Evolutionary conservation across 2,329 filamentous ascomycete species (phyloP).

Genomic region (Colletotrichum graminicola): DNA sequence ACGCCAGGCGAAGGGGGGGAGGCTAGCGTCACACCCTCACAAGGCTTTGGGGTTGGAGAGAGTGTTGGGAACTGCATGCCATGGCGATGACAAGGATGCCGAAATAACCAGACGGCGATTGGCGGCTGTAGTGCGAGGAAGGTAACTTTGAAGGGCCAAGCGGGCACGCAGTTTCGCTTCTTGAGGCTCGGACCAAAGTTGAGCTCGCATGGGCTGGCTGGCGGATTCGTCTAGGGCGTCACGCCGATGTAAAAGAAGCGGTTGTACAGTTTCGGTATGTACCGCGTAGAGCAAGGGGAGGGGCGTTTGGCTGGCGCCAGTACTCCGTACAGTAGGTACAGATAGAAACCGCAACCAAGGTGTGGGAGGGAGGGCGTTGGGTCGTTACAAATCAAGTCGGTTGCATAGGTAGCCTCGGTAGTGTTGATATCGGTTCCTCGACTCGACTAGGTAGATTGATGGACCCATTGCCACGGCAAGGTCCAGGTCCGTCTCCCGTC

Average conservation of each 20-base stretch:
- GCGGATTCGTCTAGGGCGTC: too few species aligned
- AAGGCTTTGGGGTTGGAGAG: background rate
- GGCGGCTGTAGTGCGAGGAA: background rate
- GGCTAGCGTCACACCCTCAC: slow-evolving; percentile 15
- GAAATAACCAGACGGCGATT: slow-evolving; percentile 1
- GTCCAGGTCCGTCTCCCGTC: background rate
- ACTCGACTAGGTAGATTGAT: background rate
- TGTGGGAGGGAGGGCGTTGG: background rate
- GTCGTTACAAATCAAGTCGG: background rate
- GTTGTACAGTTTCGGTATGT: background rate
- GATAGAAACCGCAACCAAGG: background rate
- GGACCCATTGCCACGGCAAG: background rate
- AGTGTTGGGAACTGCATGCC: background rate
- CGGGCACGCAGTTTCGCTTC: background rate
- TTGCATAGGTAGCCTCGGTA: background rate
- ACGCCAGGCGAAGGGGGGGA: background rate
- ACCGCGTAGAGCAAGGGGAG: background rate
- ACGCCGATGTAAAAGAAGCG: background rate
- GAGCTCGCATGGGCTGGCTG: background rate
- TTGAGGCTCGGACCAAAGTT: background rate
- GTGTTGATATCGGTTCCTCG: background rate
- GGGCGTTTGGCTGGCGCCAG: background rate
- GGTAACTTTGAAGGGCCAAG: background rate
- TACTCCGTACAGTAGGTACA: too few species aligned
- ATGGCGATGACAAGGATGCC: slow-evolving; percentile 11